Evolutionary conservation across 805 yeast species (phyloP).

Genomic region (Yarrowia hollandica): DNA sequence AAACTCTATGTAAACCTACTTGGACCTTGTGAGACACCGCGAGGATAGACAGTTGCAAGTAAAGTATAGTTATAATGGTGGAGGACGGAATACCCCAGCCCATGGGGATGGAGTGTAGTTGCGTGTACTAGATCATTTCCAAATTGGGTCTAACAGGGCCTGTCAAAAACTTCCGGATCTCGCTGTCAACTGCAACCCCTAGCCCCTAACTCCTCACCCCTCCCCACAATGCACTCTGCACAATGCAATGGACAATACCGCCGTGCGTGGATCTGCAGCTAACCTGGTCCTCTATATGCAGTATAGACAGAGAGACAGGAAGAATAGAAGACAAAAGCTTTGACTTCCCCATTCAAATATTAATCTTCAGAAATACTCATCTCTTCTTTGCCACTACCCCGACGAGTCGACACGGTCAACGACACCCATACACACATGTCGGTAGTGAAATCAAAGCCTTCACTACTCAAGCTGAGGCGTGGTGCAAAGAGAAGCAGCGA

Average conservation of each 20-base stretch:
- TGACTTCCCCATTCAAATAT: neutral
- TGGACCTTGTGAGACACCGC: neutral
- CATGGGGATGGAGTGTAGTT: too few species aligned
- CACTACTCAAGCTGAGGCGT: conserved; percentile 22
- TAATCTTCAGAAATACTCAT: neutral
- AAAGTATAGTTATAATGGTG: too few species aligned
- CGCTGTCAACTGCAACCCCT: conserved; percentile 1
- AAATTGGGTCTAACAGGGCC: too few species aligned
- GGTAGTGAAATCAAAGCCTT: conserved; percentile 14
- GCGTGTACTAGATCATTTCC: too few species aligned
- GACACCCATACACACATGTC: conserved; percentile 9
- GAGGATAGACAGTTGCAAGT: neutral
- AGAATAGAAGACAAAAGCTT: neutral
- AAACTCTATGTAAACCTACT: neutral
- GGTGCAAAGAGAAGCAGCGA: neutral
- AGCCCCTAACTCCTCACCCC: conserved; percentile 22
- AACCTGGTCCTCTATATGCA: conserved; percentile 20
- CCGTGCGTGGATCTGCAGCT: conserved; percentile 29
- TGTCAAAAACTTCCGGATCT: neutral
- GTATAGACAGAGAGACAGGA: neutral
- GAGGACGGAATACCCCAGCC: too few species aligned
- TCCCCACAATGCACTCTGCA: conserved; percentile 21
- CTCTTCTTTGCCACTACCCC: neutral
- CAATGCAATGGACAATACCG: conserved; percentile 27
- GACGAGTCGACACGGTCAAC: conserved; percentile 1